Evolutionary conservation across 805 yeast genomes (phyloP).

Genomic region (Henningerozyma blattae): DNA sequence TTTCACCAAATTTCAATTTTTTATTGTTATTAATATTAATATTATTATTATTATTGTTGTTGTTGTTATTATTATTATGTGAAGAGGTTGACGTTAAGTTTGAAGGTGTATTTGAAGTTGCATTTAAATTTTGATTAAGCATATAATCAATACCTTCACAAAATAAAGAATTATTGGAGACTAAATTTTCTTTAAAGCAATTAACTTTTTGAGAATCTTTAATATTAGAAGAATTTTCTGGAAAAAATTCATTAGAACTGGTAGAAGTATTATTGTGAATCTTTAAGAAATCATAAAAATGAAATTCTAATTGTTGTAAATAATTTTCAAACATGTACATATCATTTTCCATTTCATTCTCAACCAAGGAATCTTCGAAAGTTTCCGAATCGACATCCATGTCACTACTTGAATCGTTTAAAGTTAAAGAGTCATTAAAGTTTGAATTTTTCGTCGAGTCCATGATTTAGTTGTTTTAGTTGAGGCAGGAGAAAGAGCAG

Average conservation of each 20-base stretch:
- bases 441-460: too few relatives aligned
- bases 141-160: too few relatives aligned
- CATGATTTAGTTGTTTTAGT: too few relatives aligned
- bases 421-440: too few relatives aligned
- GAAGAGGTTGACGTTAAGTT: not conserved
- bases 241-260: not conserved
- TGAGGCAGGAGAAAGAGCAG: too few relatives aligned
- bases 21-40: not conserved
- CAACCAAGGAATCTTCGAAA: too few relatives aligned
- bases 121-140: not conserved
- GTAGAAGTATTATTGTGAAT: not conserved
- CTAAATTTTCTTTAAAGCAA: not conserved
- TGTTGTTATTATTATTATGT: not conserved
- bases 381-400: too few relatives aligned
- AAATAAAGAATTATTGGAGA: not conserved
- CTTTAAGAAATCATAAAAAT: too few relatives aligned
- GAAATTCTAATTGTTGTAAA: too few relatives aligned
- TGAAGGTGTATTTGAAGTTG: not conserved
- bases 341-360: too few relatives aligned
- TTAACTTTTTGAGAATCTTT: not conserved
- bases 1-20: not conserved
- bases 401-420: too few relatives aligned
- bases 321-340: too few relatives aligned
- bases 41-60: not conserved
- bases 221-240: not conserved